Evolutionary conservation across 2,329 filamentous ascomycete genomes (phyloP).

Genomic region (Ophiostoma australiae): DNA sequence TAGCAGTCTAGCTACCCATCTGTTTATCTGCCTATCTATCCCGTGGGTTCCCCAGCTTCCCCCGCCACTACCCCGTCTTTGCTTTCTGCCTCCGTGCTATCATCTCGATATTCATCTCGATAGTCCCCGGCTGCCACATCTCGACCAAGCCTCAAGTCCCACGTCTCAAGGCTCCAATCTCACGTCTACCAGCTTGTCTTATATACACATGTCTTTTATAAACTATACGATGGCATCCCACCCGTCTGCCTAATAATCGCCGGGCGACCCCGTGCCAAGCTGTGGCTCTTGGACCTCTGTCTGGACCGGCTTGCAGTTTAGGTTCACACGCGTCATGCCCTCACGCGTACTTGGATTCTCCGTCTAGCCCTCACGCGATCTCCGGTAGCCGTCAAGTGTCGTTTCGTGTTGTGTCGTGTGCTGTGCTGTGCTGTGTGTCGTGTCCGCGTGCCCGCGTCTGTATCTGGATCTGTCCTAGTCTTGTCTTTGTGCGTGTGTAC

Average conservation of each 20-base stretch:
- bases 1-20: neutral
- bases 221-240: neutral
- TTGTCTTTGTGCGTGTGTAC: slow-evolving; percentile 1
- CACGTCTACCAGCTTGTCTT: neutral
- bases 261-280: neutral
- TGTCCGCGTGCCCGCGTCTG: slow-evolving; percentile 11
- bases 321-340: neutral
- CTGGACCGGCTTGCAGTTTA: neutral
- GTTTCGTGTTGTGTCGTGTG: neutral
- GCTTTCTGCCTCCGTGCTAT: neutral
- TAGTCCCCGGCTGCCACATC: neutral
- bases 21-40: neutral
- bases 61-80: neutral
- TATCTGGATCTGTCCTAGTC: neutral
- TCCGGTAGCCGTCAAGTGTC: neutral
- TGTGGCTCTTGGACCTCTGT: neutral
- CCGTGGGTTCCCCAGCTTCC: neutral
- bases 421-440: neutral
- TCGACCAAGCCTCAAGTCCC: neutral
- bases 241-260: neutral
- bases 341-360: neutral
- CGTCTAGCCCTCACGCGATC: neutral
- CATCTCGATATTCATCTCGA: neutral
- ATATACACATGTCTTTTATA: neutral
- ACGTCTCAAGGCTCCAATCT: neutral